Conservation (phyloP, 805 yeast species). For the Yarrowia sp. region DNA sequence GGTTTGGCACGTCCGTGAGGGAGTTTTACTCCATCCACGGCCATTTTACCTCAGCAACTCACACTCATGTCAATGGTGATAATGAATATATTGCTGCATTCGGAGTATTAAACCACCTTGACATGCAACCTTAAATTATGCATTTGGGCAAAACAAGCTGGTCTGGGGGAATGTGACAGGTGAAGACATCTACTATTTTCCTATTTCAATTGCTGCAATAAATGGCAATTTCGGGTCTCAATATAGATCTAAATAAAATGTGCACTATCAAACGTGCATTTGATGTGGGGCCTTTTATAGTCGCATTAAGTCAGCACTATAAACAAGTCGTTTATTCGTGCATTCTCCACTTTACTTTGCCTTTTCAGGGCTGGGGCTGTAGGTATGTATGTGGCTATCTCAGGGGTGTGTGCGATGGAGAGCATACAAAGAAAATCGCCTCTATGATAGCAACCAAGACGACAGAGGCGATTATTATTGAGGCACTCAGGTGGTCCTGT, state of each 20-base stretch:
- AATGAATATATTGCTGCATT: conserved; percentile 4
- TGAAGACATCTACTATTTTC: not conserved
- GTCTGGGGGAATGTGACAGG: not conserved
- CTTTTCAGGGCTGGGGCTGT: not conserved
- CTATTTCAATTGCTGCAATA: too few species aligned
- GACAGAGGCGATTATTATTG: not conserved
- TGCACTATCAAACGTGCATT: not conserved
- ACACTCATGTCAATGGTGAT: conserved; percentile 16
- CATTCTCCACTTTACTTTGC: not conserved
- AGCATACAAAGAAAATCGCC: not conserved
- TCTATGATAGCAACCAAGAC: not conserved
- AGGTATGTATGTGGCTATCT: not conserved
- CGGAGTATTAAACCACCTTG: not conserved
- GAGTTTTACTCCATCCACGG: not conserved
- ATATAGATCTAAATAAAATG: too few species aligned
- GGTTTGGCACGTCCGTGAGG: not conserved
- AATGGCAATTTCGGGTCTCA: too few species aligned
- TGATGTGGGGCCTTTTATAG: too few species aligned
- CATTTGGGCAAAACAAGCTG: conserved; percentile 1
- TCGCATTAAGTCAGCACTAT: not conserved
- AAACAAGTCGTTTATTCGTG: not conserved
- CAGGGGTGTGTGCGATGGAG: conserved; percentile 4
- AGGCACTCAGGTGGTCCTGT: not conserved
- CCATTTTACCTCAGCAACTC: not conserved
- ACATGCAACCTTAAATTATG: not conserved